These are phyloP conservation scores for Stellera chamaejasme DNA, from an alignment of 345 rosid species.

Conservation along the genomic window DNA sequence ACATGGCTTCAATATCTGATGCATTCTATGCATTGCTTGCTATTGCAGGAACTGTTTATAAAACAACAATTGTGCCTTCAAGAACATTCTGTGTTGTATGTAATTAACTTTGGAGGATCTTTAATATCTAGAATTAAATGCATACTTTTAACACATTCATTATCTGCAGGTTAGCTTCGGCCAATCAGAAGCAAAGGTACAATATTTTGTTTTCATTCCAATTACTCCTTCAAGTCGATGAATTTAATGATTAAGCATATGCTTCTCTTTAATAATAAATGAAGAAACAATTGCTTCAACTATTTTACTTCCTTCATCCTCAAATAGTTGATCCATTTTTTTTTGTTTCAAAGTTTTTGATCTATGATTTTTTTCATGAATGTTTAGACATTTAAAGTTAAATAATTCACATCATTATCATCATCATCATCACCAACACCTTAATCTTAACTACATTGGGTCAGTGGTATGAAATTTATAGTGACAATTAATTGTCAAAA, in stretches of 20 bases:
- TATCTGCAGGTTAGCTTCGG: slow-evolving; percentile 77
- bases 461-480: no score
- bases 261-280: no score
- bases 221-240: neutral
- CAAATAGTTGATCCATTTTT: no score
- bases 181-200: slow-evolving; percentile 86
- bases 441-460: no score
- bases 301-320: no score
- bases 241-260: neutral
- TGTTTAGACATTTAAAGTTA: no score
- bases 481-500: no score
- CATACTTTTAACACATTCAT: slow-evolving; percentile 16
- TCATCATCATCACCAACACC: no score
- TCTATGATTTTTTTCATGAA: no score
- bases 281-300: no score
- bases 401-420: no score
- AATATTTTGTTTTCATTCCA: slow-evolving; percentile 17
- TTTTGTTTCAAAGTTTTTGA: no score
- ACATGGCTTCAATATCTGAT: neutral
- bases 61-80: slow-evolving; percentile 77
- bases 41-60: slow-evolving; percentile 88
- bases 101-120: slow-evolving; percentile 7
- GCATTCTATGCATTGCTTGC: slow-evolving; percentile 11
- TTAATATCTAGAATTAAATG: slow-evolving; percentile 4
- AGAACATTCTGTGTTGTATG: slow-evolving; percentile 86